Evolutionary conservation across 2,329 filamentous ascomycete species (phyloP).

Genomic region (Colletotrichum zoysiae): DNA sequence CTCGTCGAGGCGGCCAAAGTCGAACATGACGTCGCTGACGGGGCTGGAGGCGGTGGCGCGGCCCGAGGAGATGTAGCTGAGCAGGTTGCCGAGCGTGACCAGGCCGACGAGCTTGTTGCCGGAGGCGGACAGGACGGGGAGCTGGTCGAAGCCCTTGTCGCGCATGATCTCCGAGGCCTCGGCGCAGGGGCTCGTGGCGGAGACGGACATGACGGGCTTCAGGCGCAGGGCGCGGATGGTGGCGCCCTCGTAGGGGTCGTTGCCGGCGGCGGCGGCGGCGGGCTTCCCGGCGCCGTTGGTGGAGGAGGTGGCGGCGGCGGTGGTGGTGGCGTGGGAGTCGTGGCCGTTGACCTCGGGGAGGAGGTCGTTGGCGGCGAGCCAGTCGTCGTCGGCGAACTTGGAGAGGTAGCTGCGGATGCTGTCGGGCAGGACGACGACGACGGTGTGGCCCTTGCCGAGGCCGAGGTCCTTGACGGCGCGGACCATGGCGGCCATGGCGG

Average conservation of each 20-base stretch:
- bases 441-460: conserved; percentile 85
- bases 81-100: conserved; percentile 93
- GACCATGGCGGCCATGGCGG: conserved; percentile 86
- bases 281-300: conserved; percentile 49
- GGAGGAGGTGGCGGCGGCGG: conserved; percentile 20
- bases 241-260: conserved; percentile 80
- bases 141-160: conserved; percentile 97
- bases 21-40: conserved; percentile 94
- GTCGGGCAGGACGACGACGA: conserved; percentile 93
- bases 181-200: conserved; percentile 77
- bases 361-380: conserved; percentile 96
- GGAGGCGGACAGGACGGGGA: conserved; percentile 83
- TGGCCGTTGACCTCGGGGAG: conserved; percentile 69
- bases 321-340: conserved; percentile 58
- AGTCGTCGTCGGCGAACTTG: conserved; percentile 99
- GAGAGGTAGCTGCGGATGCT: conserved; percentile 97
- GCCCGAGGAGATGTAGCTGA: conserved; percentile 88
- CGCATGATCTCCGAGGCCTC: conserved; percentile 98
- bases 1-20: conserved; percentile 89
- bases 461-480: conserved; percentile 80
- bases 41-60: conserved; percentile 80
- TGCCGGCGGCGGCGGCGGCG: conserved; percentile 48
- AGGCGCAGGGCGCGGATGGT: conserved; percentile 87
- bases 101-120: conserved; percentile 85
- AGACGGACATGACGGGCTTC: conserved; percentile 92